Evolutionary conservation across 768 basidiomycete species (phyloP).

Genomic region (Chalciporus piperatus): DNA sequence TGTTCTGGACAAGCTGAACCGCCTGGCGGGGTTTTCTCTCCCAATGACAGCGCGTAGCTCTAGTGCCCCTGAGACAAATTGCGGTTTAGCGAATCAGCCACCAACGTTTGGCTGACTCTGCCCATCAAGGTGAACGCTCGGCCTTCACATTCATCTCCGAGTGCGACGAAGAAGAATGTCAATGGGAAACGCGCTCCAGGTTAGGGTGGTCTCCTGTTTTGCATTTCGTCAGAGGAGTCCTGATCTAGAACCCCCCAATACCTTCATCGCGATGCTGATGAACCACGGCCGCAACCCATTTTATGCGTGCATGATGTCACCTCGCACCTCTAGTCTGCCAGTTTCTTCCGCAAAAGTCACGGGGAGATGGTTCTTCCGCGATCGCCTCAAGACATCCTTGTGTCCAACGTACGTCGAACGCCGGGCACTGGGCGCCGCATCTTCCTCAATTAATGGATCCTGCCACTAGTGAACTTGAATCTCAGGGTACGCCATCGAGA

Average conservation of each 20-base stretch:
- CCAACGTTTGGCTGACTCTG: slow-evolving; percentile 1
- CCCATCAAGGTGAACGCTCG: slow-evolving; percentile 3
- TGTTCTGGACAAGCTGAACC: slow-evolving; percentile 7
- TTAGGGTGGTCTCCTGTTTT: slow-evolving; percentile 10
- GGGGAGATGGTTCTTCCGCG: slow-evolving; percentile 12
- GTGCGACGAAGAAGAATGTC: slow-evolving; percentile 14
- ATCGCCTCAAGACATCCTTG: slow-evolving; percentile 29
- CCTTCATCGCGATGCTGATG: slow-evolving; percentile 16
- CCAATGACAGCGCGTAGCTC: slow-evolving; percentile 20
- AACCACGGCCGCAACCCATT: slow-evolving; percentile 8
- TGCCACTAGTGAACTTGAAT: slow-evolving; percentile 5
- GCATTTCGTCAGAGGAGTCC: slow-evolving; percentile 20
- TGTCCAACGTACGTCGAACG: slow-evolving; percentile 9
- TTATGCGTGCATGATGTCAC: slow-evolving; percentile 12
- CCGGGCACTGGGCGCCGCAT: not conserved
- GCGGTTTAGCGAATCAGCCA: slow-evolving; percentile 9
- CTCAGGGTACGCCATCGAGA: slow-evolving; percentile 6
- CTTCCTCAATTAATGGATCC: slow-evolving; percentile 24
- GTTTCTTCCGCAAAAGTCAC: slow-evolving; percentile 13
- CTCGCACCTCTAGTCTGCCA: not conserved
- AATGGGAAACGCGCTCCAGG: slow-evolving; percentile 8
- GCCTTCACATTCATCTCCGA: slow-evolving; percentile 24
- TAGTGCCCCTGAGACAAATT: slow-evolving; percentile 15
- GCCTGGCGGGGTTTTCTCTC: slow-evolving; percentile 20
- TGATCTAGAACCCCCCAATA: slow-evolving; percentile 5